phyloP scores from a whole-genome alignment of 768 basidiomycete genomes.

The Boletus coccyginus region DNA sequence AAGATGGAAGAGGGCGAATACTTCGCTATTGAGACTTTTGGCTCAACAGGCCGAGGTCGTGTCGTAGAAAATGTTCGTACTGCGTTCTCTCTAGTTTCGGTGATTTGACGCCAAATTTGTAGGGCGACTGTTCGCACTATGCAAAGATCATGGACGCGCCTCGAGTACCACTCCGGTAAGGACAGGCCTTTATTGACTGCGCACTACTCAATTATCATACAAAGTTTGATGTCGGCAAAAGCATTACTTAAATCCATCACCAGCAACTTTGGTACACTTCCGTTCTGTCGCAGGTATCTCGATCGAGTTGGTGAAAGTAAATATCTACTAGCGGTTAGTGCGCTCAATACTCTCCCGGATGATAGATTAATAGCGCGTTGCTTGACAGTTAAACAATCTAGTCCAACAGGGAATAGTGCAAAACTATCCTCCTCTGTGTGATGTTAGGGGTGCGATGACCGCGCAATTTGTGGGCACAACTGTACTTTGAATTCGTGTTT shows the following conservation, averaged over 20 bases:
- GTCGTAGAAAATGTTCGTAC: constrained; percentile 74
- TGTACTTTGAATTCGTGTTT: not conserved
- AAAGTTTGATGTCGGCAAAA: constrained; percentile 80
- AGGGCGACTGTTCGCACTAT: constrained; percentile 96
- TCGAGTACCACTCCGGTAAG: constrained; percentile 71
- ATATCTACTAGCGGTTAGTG: constrained; percentile 81
- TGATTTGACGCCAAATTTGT: constrained; percentile 2
- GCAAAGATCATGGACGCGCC: constrained; percentile 71
- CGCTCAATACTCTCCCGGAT: not conserved
- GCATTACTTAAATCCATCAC: constrained; percentile 84
- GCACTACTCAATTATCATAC: not conserved
- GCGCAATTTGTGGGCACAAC: constrained; percentile 75
- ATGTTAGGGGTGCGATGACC: constrained; percentile 84
- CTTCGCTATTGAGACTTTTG: constrained; percentile 98
- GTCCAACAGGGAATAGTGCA: constrained; percentile 86
- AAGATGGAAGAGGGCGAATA: constrained; percentile 99
- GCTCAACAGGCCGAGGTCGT: constrained; percentile 89
- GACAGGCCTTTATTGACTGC: not conserved
- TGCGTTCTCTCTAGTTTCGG: not conserved
- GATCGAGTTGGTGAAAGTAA: constrained; percentile 91
- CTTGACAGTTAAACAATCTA: constrained; percentile 75
- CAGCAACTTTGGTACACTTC: constrained; percentile 90
- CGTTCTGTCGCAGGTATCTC: constrained; percentile 93
- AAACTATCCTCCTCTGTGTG: constrained; percentile 91
- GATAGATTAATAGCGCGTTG: not conserved